These are phyloP conservation scores for Austroboletus novae-zelandiae DNA, from an alignment of 1,284 basidiomycete genomes.

Conservation along the genomic window DNA sequence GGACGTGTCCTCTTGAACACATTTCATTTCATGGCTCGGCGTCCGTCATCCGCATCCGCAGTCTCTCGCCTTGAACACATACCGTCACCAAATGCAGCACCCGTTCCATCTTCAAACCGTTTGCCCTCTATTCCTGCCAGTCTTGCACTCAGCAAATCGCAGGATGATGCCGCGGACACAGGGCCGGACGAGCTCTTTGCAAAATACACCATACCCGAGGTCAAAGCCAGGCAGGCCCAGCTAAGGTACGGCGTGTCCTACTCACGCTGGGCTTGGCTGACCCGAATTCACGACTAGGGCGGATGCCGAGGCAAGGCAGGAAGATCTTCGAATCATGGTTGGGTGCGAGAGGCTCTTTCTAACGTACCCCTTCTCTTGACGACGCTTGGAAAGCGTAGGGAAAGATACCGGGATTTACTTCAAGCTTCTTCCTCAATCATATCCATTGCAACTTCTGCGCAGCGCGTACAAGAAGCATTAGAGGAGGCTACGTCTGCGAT, in stretches of 20 bases:
- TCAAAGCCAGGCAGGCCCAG: constrained; percentile 68
- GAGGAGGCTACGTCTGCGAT: constrained; percentile 58
- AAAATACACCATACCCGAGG: constrained; percentile 70
- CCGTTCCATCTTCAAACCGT: constrained; percentile 5
- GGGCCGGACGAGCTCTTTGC: constrained; percentile 83
- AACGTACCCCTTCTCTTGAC: constrained; percentile 26
- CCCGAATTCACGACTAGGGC: constrained; percentile 42
- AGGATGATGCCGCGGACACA: constrained; percentile 31
- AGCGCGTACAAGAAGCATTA: constrained; percentile 57
- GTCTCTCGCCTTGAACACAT: constrained; percentile 15
- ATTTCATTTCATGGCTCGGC: constrained; percentile 33
- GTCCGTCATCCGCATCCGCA: constrained; percentile 26
- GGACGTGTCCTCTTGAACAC: constrained; percentile 4
- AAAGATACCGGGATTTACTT: constrained; percentile 91
- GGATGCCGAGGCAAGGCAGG: constrained; percentile 89
- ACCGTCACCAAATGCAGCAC: constrained; percentile 2
- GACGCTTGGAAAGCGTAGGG: constrained; percentile 65
- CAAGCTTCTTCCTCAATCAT: constrained; percentile 90
- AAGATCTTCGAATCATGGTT: constrained; percentile 92
- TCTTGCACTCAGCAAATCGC: constrained; percentile 18
- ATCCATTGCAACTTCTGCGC: constrained; percentile 64
- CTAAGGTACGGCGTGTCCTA: constrained; percentile 51
- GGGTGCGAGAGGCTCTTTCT: constrained; percentile 61
- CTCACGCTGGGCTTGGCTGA: neutral
- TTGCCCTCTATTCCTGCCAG: constrained; percentile 16